Evolutionary conservation across 768 basidiomycete species (phyloP), one percentile per base, ranked within the genome.

Genomic region (Auricularia cornea): DNA sequence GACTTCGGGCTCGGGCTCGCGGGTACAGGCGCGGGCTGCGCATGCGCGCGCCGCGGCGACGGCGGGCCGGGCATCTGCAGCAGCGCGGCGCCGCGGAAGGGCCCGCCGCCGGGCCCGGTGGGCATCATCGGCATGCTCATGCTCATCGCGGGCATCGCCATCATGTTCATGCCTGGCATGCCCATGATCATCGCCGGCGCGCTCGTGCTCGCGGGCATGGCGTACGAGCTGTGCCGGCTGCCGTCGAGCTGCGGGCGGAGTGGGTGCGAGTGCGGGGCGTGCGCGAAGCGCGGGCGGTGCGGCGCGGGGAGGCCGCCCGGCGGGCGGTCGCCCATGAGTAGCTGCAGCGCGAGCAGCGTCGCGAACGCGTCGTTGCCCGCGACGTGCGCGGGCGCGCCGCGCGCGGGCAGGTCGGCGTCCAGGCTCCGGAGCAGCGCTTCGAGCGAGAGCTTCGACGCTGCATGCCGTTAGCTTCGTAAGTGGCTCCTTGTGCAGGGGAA

Each of bases 351-450:
- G 48, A 88, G 83, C 31, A 93, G 80, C 60, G 77, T 75, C 78
- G 88, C 77, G 68, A 89, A 84, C 3, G 91, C 87, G 65, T 90
- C 87, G 71, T 93, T 93, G 16, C 90, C 90, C n/a, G 90, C 77
- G 68, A 92, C 91, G 71, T 88, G 83, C 30, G 62, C 61, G 14
- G 61, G 64, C 20, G 44, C 30, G 23, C 64, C 87, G 70, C 16
- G 73, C 70, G 63, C 82, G 84, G 65, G 70, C 60, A 72, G 48
- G 69, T 72, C 70, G 60, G 80, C 68, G 20, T 81, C 78, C 38
- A 89, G 78, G 3, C 88, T 87, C 62, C 77, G 80, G n/a, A 92
- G 72, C 41, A 89, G 73, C 66, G 79, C 81, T 12, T 83, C 79
- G 2, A 92, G 80, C 26, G 85, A 84, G n/a, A 92, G 80, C 1